These are phyloP conservation scores for Malus hybrid DNA, from an alignment of 331 rosid species.

Conservation along the genomic window DNA sequence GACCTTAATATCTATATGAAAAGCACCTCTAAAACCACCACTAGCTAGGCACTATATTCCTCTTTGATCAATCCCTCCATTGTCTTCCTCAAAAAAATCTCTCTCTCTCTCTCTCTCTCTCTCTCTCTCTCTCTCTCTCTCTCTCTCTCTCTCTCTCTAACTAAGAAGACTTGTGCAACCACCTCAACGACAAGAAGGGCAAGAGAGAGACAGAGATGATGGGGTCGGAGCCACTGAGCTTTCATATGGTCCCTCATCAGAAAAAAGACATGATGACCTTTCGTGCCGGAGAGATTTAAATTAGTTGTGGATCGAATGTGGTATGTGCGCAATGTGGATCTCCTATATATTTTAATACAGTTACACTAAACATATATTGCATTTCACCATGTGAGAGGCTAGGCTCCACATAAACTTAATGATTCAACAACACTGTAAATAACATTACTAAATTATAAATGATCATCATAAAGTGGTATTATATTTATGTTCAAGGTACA, in stretches of 20 bases:
- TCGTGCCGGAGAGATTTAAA: neutral
- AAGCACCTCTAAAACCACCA: constrained; percentile 41
- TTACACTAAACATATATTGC: neutral
- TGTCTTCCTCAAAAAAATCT: neutral
- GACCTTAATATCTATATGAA: constrained; percentile 50
- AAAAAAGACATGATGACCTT: constrained; percentile 14
- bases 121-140: neutral
- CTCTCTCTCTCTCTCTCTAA: neutral
- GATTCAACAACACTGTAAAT: neutral
- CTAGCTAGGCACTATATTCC: neutral
- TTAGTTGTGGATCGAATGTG: neutral
- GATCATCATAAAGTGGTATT: neutral
- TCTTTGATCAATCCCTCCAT: neutral
- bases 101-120: neutral
- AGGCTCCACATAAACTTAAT: neutral
- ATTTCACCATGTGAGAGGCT: neutral
- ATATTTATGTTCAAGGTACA: neutral
- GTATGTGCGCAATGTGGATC: neutral
- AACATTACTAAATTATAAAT: neutral
- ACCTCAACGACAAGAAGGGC: constrained; percentile 30
- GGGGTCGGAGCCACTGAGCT: constrained; percentile 68
- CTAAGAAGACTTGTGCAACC: constrained; percentile 24
- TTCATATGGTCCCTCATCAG: constrained; percentile 22
- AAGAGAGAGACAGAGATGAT: constrained; percentile 27
- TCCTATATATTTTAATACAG: neutral